Percentiles rank a stretch among this genome's conserved stretches.
These are phyloP conservation scores for Prunus mira DNA, from an alignment of 306 rosid genomes.

Conservation along the genomic window DNA sequence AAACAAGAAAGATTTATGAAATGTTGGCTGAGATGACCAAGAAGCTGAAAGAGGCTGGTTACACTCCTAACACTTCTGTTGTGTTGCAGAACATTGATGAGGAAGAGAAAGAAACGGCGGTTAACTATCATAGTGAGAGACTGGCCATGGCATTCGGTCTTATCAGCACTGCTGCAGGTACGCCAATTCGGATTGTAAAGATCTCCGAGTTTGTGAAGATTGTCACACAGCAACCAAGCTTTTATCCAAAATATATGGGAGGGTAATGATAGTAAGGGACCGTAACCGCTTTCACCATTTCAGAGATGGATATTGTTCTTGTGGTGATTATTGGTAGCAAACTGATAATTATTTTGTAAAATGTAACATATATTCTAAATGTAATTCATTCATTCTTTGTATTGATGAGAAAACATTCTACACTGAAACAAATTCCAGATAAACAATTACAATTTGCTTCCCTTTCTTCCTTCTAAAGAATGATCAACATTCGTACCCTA, in stretches of 20 bases:
- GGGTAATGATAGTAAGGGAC: constrained; percentile 58
- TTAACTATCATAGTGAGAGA: constrained; percentile 60
- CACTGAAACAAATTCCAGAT: background rate
- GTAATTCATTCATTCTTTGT: background rate
- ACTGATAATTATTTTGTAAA: background rate
- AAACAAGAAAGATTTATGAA: constrained; percentile 37
- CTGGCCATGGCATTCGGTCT: constrained; percentile 76
- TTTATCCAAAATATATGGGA: constrained; percentile 54
- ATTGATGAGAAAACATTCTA: background rate
- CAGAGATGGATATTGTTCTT: constrained; percentile 58
- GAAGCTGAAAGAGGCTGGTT: constrained; percentile 51
- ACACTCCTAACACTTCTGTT: constrained; percentile 43
- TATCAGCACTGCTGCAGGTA: constrained; percentile 46
- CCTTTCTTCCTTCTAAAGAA: background rate
- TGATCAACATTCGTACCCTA: background rate
- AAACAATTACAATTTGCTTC: constrained; percentile 9
- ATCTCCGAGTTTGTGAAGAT: constrained; percentile 62
- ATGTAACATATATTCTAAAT: background rate
- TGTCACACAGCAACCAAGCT: constrained; percentile 63
- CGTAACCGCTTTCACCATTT: constrained; percentile 70
- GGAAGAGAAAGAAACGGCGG: constrained; percentile 55
- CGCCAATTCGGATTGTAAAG: constrained; percentile 54
- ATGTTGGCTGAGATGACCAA: constrained; percentile 52
- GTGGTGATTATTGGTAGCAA: constrained; percentile 47
- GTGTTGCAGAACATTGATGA: constrained; percentile 46